Evolutionary conservation across 2,329 filamentous ascomycete genomes (phyloP).

Genomic region (Phialophora chinensis): DNA sequence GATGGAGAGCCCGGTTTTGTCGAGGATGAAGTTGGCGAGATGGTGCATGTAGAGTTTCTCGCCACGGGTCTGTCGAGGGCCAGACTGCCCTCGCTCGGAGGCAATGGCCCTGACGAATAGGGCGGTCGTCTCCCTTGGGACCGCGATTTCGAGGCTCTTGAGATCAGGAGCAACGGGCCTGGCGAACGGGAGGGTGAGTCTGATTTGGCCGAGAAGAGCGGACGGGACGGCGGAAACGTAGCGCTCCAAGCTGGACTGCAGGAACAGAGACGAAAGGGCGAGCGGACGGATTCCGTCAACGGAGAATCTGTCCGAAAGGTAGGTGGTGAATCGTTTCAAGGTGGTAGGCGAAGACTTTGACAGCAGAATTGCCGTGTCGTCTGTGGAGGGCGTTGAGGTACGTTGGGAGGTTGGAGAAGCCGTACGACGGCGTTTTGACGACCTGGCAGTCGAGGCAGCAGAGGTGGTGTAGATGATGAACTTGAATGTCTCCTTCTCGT

Average conservation of each 20-base stretch:
- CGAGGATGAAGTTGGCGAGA: background rate
- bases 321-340: slow-evolving; percentile 24
- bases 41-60: slow-evolving; percentile 2
- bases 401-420: background rate
- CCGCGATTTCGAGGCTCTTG: slow-evolving; percentile 33
- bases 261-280: slow-evolving; percentile 18
- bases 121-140: slow-evolving; percentile 13
- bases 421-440: slow-evolving; percentile 20
- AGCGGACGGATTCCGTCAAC: slow-evolving; percentile 26
- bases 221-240: background rate
- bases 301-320: slow-evolving; percentile 28
- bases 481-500: slow-evolving; percentile 33
- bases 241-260: slow-evolving; percentile 5
- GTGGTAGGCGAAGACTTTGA: slow-evolving; percentile 26
- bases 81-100: background rate
- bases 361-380: slow-evolving; percentile 26
- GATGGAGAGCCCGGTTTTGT: background rate
- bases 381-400: background rate
- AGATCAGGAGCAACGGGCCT: slow-evolving; percentile 33
- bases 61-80: background rate
- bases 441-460: background rate
- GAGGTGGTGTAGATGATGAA: slow-evolving; percentile 30
- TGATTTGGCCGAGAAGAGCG: slow-evolving; percentile 28
- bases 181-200: slow-evolving; percentile 33
- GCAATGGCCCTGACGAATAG: background rate